Evolutionary conservation across 495 filamentous ascomycete genomes (phyloP).

Genomic region (Penicillium paradoxum): DNA sequence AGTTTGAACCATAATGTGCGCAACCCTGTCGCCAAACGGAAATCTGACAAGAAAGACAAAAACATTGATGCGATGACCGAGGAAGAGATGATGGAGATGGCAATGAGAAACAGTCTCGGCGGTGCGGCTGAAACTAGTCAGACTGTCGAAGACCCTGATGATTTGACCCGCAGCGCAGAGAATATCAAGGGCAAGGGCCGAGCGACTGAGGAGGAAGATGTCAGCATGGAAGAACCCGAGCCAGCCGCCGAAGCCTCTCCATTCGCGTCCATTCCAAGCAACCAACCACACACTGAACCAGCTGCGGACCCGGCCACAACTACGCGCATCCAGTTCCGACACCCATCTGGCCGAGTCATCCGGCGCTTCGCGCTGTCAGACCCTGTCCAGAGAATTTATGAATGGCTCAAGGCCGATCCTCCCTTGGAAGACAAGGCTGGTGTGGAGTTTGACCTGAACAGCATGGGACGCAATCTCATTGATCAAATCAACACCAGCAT

Average conservation of each 20-base stretch:
- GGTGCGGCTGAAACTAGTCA: slow-evolving; percentile 27
- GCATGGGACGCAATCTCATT: slow-evolving; percentile 75
- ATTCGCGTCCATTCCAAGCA: slow-evolving; percentile 64
- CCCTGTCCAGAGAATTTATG: slow-evolving; percentile 75
- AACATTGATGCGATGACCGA: slow-evolving; percentile 88
- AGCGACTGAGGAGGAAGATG: slow-evolving; percentile 39
- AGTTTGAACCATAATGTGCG: slow-evolving; percentile 80
- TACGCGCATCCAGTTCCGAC: slow-evolving; percentile 87
- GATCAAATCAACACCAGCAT: slow-evolving; percentile 67
- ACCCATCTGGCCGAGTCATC: slow-evolving; percentile 74
- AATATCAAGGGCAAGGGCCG: slow-evolving; percentile 64
- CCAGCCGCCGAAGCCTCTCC: slow-evolving; percentile 32
- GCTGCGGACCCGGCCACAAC: slow-evolving; percentile 59
- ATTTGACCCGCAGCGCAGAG: slow-evolving; percentile 62
- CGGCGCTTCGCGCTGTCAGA: slow-evolving; percentile 79
- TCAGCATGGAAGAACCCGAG: slow-evolving; percentile 27
- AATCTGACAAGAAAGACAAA: slow-evolving; percentile 64
- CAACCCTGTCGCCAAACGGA: slow-evolving; percentile 83
- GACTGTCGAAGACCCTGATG: slow-evolving; percentile 70
- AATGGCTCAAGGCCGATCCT: slow-evolving; percentile 87
- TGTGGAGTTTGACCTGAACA: slow-evolving; percentile 77
- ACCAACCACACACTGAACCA: slow-evolving; percentile 74
- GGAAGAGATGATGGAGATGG: slow-evolving; percentile 93
- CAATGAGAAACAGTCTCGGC: slow-evolving; percentile 77
- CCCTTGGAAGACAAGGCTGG: slow-evolving; percentile 69